These are phyloP conservation scores for Senna siamea DNA, from an alignment of 306 rosid genomes.

Conservation along the genomic window DNA sequence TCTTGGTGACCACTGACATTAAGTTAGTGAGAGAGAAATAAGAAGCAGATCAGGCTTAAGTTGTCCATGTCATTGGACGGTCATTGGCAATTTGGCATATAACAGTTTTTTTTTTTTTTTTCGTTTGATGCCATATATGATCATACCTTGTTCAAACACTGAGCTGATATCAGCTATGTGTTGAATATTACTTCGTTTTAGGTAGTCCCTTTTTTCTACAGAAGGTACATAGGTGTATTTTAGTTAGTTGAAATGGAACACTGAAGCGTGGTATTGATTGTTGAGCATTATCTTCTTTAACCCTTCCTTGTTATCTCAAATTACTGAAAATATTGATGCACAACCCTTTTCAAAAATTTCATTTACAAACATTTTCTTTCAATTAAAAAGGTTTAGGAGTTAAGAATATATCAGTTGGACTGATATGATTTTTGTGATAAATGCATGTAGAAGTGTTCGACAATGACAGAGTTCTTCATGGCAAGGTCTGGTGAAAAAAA, in stretches of 20 bases:
- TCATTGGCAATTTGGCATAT: neutral
- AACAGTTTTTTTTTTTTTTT: neutral
- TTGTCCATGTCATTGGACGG: neutral
- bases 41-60: neutral
- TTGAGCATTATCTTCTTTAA: neutral
- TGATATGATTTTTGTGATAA: neutral
- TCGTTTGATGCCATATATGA: neutral
- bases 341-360: neutral
- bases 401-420: neutral
- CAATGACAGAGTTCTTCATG: neutral
- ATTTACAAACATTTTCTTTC: neutral
- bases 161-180: neutral
- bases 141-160: neutral
- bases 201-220: slow-evolving; percentile 3
- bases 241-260: neutral
- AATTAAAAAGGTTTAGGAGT: neutral
- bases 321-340: neutral
- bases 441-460: neutral
- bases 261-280: neutral
- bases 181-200: neutral
- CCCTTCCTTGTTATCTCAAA: neutral
- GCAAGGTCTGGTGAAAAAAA: neutral
- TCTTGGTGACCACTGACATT: neutral
- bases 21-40: neutral
- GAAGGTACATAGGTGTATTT: too few relatives aligned